These are phyloP conservation scores for Eruca vesicaria DNA, from an alignment of 441 rosid species.

Conservation along the genomic window DNA sequence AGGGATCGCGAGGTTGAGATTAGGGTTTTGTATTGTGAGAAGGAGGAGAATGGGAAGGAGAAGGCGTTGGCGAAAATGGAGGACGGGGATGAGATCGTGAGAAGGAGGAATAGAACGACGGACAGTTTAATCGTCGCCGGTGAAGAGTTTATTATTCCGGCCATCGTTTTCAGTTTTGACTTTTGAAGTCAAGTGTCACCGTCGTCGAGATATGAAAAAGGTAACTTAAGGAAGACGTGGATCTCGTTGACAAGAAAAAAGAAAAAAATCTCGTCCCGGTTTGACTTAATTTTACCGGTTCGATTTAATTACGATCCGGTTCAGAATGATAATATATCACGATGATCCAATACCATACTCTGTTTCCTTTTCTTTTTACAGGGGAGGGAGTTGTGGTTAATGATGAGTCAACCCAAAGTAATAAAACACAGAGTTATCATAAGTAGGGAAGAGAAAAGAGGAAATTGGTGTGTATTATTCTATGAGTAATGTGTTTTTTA, in stretches of 20 bases:
- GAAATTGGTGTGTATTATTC: too few relatives aligned
- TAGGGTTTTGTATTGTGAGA: conserved; percentile 41
- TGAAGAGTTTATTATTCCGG: conserved; percentile 24
- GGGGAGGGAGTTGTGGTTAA: too few relatives aligned
- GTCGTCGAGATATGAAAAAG: not conserved
- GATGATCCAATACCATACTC: too few relatives aligned
- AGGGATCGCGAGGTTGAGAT: conserved; percentile 68
- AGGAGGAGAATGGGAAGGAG: conserved; percentile 35
- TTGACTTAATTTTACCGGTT: not conserved
- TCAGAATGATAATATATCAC: too few relatives aligned
- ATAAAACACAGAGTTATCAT: too few relatives aligned
- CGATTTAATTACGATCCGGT: not conserved
- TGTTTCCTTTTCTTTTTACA: too few relatives aligned
- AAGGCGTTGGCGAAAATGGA: conserved; percentile 26
- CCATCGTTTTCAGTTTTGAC: conserved; percentile 39
- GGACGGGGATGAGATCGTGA: conserved; percentile 38
- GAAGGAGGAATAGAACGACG: conserved; percentile 37
- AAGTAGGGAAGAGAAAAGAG: too few relatives aligned
- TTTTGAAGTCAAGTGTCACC: conserved; percentile 7
- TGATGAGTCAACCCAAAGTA: too few relatives aligned
- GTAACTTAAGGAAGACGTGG: conserved; percentile 1
- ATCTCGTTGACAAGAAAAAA: too few relatives aligned
- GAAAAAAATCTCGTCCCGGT: not conserved
- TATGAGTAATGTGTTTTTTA: too few relatives aligned
- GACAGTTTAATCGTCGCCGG: conserved; percentile 26